These are phyloP conservation scores for Globisporangium radiosum DNA, from an alignment of 352 stramenopile genomes.

Conservation along the genomic window DNA sequence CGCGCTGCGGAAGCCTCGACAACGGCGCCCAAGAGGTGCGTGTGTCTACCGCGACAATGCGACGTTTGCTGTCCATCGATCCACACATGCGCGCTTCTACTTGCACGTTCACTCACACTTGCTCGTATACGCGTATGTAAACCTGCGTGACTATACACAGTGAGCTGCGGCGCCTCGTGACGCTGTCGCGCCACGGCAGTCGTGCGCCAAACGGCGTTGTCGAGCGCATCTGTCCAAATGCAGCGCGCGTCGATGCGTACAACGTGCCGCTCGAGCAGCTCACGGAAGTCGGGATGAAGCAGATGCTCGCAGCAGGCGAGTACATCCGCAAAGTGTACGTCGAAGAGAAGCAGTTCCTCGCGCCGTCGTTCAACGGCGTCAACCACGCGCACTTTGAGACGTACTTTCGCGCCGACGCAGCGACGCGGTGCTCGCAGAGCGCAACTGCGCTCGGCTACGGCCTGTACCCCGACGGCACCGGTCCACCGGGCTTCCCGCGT, in stretches of 20 bases:
- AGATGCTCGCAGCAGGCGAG: too few relatives aligned
- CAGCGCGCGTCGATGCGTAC: too few relatives aligned
- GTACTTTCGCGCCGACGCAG: constrained; percentile 80
- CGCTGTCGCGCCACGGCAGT: constrained; percentile 73
- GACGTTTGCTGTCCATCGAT: too few relatives aligned
- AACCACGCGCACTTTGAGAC: constrained; percentile 77
- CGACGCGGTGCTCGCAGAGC: constrained; percentile 75
- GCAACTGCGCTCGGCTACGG: constrained; percentile 68
- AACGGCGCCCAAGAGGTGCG: constrained; percentile 2
- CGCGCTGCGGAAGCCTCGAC: not conserved
- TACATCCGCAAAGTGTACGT: too few relatives aligned
- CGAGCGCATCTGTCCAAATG: too few relatives aligned
- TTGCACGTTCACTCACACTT: not conserved
- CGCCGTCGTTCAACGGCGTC: constrained; percentile 58
- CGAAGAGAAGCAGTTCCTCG: constrained; percentile 36
- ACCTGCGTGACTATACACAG: constrained; percentile 13
- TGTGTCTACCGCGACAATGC: not conserved
- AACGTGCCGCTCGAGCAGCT: too few relatives aligned
- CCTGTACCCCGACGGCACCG: constrained; percentile 76
- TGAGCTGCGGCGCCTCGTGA: constrained; percentile 67
- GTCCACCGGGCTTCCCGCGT: constrained; percentile 51
- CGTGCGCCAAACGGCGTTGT: constrained; percentile 53
- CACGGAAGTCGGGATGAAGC: too few relatives aligned
- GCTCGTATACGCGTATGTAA: too few relatives aligned
- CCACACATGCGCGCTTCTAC: not conserved